Evolutionary conservation across 2,329 filamentous ascomycete genomes (phyloP), one percentile per base, ranked within the genome.

Genomic region (Fusarium torulosum): DNA sequence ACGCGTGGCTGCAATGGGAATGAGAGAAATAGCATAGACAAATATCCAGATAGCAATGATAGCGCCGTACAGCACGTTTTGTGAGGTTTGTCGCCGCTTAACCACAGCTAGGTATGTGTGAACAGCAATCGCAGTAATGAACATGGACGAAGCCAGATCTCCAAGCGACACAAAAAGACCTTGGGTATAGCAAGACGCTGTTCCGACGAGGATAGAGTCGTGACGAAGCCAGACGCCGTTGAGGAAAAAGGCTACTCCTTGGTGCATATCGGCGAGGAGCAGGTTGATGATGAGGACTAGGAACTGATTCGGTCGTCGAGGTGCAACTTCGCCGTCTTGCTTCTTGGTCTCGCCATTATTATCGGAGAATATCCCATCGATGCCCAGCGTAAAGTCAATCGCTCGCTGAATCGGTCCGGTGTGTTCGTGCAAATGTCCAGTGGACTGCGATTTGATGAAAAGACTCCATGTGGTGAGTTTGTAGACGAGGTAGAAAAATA

Each of bases 261-360:
- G 90, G 71, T 90, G 86, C 55, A 91, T 83, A 69, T 92, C 90
- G 59, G 90, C 89, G 21, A 90, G 77, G 7, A 92, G 79, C 0
- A 92, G 83, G 74, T 92, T 92, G 74, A 90, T 86, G 59, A 92
- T 89, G 6, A 92, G 81, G 0, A 92, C 80, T 27, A 91, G 82
- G 71, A 91, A 90, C 75, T 92, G 90, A 67, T 91, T 91, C 0
- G 83, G 83, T 7, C 81, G 78, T 20, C 79, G 76, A 14, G 72
- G 70, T 14, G 42, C 54, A 11, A 3, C 29, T 14, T 45, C 25
- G 4, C 29, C 31, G 1, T 40, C 20, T 8, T 14, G 46, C 25
- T 33, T 46, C 1, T 46, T 49, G 2, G 31, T 23, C 1, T 38
- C 60, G 20, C 35, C 44, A 21, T 59, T 47, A 38, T 49, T 65